These are phyloP conservation scores for Musa troglodytarum DNA, from an alignment of 176 grass and related monocot genomes.

Conservation along the genomic window DNA sequence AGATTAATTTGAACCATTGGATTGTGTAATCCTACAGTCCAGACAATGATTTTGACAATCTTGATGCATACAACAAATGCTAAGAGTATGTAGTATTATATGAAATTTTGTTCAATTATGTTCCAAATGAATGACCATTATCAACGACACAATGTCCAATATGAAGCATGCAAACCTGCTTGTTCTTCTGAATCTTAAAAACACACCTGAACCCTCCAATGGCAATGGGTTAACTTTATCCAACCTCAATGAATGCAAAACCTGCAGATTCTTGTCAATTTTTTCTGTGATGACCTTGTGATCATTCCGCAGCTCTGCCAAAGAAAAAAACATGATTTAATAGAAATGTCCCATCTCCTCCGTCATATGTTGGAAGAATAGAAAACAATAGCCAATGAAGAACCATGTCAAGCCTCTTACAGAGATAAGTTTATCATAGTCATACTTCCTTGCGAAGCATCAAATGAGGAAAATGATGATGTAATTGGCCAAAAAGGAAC, in stretches of 20 bases:
- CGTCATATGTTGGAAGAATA: too few relatives aligned
- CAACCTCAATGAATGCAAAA: conserved; percentile 66
- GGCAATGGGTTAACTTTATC: conserved; percentile 28
- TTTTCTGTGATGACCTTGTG: conserved; percentile 65
- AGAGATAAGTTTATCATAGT: too few relatives aligned
- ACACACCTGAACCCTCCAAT: conserved; percentile 34
- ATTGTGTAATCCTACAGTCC: too few relatives aligned
- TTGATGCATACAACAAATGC: too few relatives aligned
- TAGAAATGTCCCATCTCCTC: not conserved
- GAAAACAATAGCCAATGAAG: too few relatives aligned
- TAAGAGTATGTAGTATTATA: too few relatives aligned
- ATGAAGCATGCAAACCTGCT: not conserved
- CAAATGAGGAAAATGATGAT: too few relatives aligned
- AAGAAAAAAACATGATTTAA: not conserved
- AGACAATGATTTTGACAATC: too few relatives aligned
- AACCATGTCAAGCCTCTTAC: too few relatives aligned
- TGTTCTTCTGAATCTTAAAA: not conserved
- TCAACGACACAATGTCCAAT: not conserved
- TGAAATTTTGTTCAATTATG: not conserved
- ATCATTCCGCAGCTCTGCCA: conserved; percentile 64
- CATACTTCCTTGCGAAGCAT: too few relatives aligned
- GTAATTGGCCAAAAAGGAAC: too few relatives aligned
- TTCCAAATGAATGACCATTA: not conserved
- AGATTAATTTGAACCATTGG: too few relatives aligned
- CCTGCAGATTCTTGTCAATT: conserved; percentile 71